phyloP scores from a whole-genome alignment of 495 filamentous ascomycete genomes.

The Penicillium chermesinum region DNA sequence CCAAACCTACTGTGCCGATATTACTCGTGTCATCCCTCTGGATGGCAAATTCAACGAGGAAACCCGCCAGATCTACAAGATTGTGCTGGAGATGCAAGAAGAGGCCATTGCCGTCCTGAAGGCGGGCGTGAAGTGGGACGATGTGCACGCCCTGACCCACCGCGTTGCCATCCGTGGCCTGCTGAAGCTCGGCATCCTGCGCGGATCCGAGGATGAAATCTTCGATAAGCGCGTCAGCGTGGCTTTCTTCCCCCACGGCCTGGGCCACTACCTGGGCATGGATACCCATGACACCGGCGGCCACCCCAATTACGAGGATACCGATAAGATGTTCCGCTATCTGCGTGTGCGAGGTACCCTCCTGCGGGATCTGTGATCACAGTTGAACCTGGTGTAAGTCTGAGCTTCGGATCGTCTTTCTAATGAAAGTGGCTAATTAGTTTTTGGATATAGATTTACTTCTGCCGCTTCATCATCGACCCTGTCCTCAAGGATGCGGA shows the following conservation, averaged over 20 bases:
- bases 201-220: slow-evolving; percentile 63
- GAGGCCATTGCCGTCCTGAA: slow-evolving; percentile 68
- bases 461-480: slow-evolving; percentile 87
- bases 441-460: slow-evolving; percentile 62
- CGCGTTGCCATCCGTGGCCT: slow-evolving; percentile 76
- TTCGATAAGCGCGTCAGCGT: slow-evolving; percentile 68
- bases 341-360: slow-evolving; percentile 73
- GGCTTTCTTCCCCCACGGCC: slow-evolving; percentile 88
- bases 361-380: slow-evolving; percentile 79
- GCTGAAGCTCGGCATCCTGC: slow-evolving; percentile 68
- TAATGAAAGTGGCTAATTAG: not conserved
- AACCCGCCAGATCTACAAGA: slow-evolving; percentile 73
- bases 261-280: slow-evolving; percentile 91
- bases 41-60: slow-evolving; percentile 68
- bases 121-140: slow-evolving; percentile 77
- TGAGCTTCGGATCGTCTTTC: not conserved
- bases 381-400: slow-evolving; percentile 79
- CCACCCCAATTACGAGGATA: slow-evolving; percentile 77
- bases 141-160: slow-evolving; percentile 74
- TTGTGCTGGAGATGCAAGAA: slow-evolving; percentile 81
- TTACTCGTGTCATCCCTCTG: slow-evolving; percentile 86
- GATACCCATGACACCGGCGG: slow-evolving; percentile 93
- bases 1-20: slow-evolving; percentile 75
- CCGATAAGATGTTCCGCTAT: slow-evolving; percentile 79
- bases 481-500: slow-evolving; percentile 69